Conservation (phyloP, 73 alveolate species). For the Blepharisma japonicum region DNA sequence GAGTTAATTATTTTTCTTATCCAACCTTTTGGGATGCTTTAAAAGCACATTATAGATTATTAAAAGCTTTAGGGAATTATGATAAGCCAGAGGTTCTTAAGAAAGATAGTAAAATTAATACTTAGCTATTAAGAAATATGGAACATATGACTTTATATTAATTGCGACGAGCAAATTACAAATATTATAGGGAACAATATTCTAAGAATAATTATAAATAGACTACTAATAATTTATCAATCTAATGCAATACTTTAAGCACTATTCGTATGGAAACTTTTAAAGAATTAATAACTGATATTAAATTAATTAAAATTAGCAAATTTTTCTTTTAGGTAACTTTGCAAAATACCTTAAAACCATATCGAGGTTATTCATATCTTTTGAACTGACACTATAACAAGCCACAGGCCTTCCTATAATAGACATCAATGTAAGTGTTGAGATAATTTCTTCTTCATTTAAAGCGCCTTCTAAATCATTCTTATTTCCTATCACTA, state of each 20-base stretch:
- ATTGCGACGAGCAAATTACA: no score
- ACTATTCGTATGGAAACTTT: no score
- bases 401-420: slow-evolving; percentile 81
- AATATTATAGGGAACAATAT: no score
- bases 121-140: no score
- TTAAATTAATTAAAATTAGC: not conserved
- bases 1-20: slow-evolving; percentile 7
- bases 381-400: slow-evolving; percentile 73
- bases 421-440: slow-evolving; percentile 53
- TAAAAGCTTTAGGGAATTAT: not conserved
- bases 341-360: slow-evolving; percentile 63
- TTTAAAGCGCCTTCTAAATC: slow-evolving; percentile 74
- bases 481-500: slow-evolving; percentile 76
- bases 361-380: slow-evolving; percentile 63
- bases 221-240: no score
- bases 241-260: no score
- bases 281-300: no score
- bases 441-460: slow-evolving; percentile 76
- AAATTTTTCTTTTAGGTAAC: slow-evolving; percentile 35
- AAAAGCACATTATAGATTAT: not conserved
- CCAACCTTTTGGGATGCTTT: slow-evolving; percentile 6
- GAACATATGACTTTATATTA: no score
- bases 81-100: no score
- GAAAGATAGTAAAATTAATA: no score
- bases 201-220: no score